phyloP scores from a whole-genome alignment of 2,329 filamentous ascomycete genomes.

The Lachnellula subtilissima region DNA sequence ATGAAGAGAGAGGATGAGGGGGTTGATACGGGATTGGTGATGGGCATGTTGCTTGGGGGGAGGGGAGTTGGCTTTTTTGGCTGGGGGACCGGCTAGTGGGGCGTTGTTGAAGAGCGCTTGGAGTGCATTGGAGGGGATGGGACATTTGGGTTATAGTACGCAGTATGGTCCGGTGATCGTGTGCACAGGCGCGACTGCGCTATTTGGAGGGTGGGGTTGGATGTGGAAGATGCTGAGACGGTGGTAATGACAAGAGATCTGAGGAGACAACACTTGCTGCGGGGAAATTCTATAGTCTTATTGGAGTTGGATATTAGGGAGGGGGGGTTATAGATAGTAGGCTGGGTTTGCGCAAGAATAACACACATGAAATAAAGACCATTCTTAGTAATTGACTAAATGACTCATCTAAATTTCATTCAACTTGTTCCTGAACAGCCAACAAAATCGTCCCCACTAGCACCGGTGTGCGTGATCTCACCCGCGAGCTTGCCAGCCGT shows the following conservation, averaged over 20 bases:
- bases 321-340: no score
- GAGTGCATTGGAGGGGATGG: slow-evolving; percentile 2
- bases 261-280: neutral
- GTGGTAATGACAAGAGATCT: neutral
- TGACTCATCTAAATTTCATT: no score
- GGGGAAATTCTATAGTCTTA: no score
- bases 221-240: slow-evolving; percentile 18
- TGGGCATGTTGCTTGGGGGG: slow-evolving; percentile 22
- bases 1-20: slow-evolving; percentile 16
- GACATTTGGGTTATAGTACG: slow-evolving; percentile 19
- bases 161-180: slow-evolving; percentile 24
- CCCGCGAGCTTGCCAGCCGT: slow-evolving; percentile 52
- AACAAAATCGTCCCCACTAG: slow-evolving; percentile 63
- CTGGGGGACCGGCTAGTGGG: slow-evolving; percentile 20
- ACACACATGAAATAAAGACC: no score
- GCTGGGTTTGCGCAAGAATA: no score
- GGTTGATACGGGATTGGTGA: slow-evolving; percentile 28
- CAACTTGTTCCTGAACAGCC: slow-evolving; percentile 40
- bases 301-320: no score
- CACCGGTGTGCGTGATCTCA: slow-evolving; percentile 66
- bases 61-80: slow-evolving; percentile 24
- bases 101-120: slow-evolving; percentile 13
- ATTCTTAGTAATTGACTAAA: no score
- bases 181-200: slow-evolving; percentile 21
- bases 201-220: slow-evolving; percentile 25